Conservation (phyloP, 306 rosid genomes). For the Styphnolobium japonicum region DNA sequence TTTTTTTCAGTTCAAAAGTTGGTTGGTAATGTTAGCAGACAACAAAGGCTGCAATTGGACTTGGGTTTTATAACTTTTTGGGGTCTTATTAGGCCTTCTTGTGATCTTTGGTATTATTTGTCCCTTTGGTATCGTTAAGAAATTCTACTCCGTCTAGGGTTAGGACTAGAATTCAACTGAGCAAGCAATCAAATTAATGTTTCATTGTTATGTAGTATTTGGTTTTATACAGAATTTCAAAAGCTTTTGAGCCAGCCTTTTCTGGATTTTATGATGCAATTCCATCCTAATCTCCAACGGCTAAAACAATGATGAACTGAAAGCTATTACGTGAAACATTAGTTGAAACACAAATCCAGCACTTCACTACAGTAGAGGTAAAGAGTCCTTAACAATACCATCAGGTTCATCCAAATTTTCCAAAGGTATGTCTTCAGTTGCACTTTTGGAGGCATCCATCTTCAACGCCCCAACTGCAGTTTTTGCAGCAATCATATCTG, state of each 20-base stretch:
- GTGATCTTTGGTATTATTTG: not conserved
- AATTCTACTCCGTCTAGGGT: not conserved
- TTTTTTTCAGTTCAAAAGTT: not conserved
- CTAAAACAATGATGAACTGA: constrained; percentile 19
- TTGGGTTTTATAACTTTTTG: not conserved
- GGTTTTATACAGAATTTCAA: not conserved
- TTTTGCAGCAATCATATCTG: constrained; percentile 83
- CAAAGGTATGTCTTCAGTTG: constrained; percentile 33
- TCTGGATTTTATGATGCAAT: not conserved
- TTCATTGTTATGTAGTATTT: not conserved
- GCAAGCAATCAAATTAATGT: constrained; percentile 5
- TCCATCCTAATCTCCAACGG: constrained; percentile 13
- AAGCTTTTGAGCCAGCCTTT: constrained; percentile 1
- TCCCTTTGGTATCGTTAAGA: not conserved
- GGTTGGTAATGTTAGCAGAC: constrained; percentile 1
- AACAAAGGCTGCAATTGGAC: not conserved
- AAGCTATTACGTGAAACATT: not conserved
- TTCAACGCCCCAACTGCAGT: constrained; percentile 48
- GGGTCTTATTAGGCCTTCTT: not conserved
- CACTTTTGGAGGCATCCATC: constrained; percentile 35
- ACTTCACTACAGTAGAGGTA: not conserved
- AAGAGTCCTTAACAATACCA: constrained; percentile 43
- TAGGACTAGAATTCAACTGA: not conserved
- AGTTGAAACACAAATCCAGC: constrained; percentile 12
- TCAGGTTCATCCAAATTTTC: constrained; percentile 50